Conservation (phyloP, 805 yeast species). For the Candida hungchunana region DNA sequence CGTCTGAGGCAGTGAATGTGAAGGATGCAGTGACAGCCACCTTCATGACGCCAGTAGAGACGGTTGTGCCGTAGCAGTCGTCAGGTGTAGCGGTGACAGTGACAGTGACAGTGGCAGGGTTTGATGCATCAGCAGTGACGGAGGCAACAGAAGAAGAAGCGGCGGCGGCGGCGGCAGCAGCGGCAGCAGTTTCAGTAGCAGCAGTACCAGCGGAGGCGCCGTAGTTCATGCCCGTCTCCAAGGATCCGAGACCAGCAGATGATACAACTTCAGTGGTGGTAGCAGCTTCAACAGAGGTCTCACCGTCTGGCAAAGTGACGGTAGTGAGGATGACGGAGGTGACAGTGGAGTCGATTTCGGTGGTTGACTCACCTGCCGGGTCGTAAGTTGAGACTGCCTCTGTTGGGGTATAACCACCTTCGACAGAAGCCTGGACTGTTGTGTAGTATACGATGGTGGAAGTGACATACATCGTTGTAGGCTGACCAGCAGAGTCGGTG, state of each 20-base stretch:
- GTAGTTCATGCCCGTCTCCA: constrained; percentile 5
- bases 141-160: constrained; percentile 3
- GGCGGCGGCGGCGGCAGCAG: constrained; percentile 5
- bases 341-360: constrained; percentile 34
- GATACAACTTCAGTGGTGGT: constrained; percentile 17
- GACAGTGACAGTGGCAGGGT: constrained; percentile 19
- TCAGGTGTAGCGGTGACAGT: constrained; percentile 22
- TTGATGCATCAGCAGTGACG: not conserved
- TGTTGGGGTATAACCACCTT: constrained; percentile 41
- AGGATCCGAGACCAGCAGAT: constrained; percentile 3
- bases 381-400: constrained; percentile 11
- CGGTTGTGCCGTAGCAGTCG: constrained; percentile 13
- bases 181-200: constrained; percentile 4
- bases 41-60: constrained; percentile 15
- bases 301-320: constrained; percentile 30
- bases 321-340: constrained; percentile 38
- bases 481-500: constrained; percentile 25
- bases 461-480: constrained; percentile 43
- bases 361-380: constrained; percentile 5
- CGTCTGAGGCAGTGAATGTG: constrained; percentile 25
- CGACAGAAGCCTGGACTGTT: constrained; percentile 58
- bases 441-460: constrained; percentile 34
- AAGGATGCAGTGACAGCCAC: constrained; percentile 22
- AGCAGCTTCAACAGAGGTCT: constrained; percentile 33
- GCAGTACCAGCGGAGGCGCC: constrained; percentile 7